Evolutionary conservation across 331 rosid genomes (phyloP).

Genomic region (Pyrus hybrid): DNA sequence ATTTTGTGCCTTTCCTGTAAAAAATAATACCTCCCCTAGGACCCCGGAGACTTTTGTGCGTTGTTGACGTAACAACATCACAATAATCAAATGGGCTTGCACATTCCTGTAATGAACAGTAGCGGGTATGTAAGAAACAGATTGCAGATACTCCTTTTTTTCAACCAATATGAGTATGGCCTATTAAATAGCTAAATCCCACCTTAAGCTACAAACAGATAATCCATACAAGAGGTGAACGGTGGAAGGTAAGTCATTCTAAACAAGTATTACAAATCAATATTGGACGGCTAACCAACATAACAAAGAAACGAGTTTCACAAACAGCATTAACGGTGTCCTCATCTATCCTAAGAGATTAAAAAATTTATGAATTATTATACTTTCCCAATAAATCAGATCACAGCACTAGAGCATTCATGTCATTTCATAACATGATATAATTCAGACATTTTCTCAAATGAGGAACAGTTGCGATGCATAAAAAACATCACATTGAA

Average conservation of each 20-base stretch:
- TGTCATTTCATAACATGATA: too few relatives aligned
- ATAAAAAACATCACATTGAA: background rate
- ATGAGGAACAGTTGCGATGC: background rate
- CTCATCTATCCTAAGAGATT: background rate
- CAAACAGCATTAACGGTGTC: background rate
- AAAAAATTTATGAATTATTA: background rate
- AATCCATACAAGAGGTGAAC: background rate
- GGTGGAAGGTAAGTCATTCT: background rate
- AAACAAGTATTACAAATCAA: background rate
- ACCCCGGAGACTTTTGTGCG: slow-evolving; percentile 83
- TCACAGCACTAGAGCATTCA: background rate
- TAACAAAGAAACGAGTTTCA: background rate
- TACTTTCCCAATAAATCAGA: background rate
- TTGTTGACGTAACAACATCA: slow-evolving; percentile 72
- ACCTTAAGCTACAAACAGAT: background rate
- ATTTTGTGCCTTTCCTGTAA: slow-evolving; percentile 56
- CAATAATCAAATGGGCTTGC: slow-evolving; percentile 64
- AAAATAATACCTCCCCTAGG: slow-evolving; percentile 83
- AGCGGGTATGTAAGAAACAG: background rate
- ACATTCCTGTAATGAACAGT: slow-evolving; percentile 44
- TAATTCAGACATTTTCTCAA: too few relatives aligned
- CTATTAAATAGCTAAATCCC: background rate
- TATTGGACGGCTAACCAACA: background rate
- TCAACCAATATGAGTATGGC: background rate
- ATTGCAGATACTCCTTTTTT: background rate